These are phyloP conservation scores for Pseudonitzschia delicatissima DNA, from an alignment of 108 stramenopile genomes.

Conservation along the genomic window DNA sequence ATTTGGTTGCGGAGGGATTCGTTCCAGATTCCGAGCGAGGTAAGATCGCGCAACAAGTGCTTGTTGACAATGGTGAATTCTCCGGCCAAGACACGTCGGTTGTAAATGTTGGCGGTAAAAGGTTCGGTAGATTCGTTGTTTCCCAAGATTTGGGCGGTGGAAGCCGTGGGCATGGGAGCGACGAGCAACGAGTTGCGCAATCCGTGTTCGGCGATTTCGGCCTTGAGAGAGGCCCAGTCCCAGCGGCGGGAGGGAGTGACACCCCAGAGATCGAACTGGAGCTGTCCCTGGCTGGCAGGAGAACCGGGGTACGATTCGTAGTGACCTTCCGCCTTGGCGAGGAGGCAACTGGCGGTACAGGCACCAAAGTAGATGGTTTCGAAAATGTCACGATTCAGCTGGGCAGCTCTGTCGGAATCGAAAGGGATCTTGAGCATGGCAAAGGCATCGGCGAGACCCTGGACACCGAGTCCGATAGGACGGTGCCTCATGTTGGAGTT, in stretches of 20 bases:
- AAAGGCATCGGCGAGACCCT: constrained; percentile 98
- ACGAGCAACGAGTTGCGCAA: constrained; percentile 97
- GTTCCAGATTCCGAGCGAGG: constrained; percentile 95
- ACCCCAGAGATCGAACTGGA: constrained; percentile 99
- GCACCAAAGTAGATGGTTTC: constrained; percentile 99
- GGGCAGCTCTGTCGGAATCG: constrained; percentile 81
- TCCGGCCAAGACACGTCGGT: constrained; percentile 97
- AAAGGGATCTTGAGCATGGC: constrained; percentile 94
- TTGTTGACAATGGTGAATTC: constrained; percentile 99
- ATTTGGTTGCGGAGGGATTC: constrained; percentile 92
- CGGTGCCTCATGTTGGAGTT: constrained; percentile 96
- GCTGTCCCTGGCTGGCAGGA: constrained; percentile 91
- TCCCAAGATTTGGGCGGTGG: constrained; percentile 99
- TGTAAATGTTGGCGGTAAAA: constrained; percentile 99
- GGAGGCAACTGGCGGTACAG: constrained; percentile 86
- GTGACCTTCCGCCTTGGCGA: constrained; percentile 89
- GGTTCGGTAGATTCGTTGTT: constrained; percentile 99
- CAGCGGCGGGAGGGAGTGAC: constrained; percentile 77
- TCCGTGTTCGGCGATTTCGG: constrained; percentile 84
- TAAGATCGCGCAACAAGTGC: constrained; percentile 96
- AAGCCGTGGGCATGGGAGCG: constrained; percentile 99
- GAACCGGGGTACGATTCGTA: constrained; percentile 95
- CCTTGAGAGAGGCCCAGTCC: constrained; percentile 94
- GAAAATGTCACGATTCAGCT: constrained; percentile 96
- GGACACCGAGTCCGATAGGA: constrained; percentile 99